Evolutionary conservation across 108 stramenopile genomes (phyloP).

Genomic region (Nitzschia putrida): DNA sequence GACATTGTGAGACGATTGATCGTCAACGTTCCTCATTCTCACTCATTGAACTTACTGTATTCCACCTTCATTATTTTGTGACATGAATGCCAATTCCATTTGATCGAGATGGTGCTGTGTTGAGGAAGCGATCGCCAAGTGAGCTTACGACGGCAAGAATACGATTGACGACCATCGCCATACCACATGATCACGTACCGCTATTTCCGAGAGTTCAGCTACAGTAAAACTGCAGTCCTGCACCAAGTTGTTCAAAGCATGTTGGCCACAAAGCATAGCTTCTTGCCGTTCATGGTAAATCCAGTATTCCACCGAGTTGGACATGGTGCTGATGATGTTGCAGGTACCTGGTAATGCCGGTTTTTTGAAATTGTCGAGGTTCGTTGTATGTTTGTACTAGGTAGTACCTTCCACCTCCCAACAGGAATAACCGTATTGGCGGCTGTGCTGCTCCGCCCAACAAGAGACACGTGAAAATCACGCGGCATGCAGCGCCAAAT

Average conservation of each 20-base stretch:
- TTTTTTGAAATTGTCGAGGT: too few species aligned
- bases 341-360: not conserved
- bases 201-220: slow-evolving; percentile 74
- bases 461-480: too few species aligned
- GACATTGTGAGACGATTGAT: not conserved
- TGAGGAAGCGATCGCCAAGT: not conserved
- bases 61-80: slow-evolving; percentile 73
- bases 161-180: too few species aligned
- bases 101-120: slow-evolving; percentile 67
- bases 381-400: too few species aligned
- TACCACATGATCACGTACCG: slow-evolving; percentile 18
- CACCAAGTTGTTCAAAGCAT: slow-evolving; percentile 89
- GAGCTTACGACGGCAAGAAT: not conserved
- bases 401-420: too few species aligned
- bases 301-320: slow-evolving; percentile 42
- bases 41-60: slow-evolving; percentile 10
- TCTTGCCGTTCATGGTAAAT: slow-evolving; percentile 92
- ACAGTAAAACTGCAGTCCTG: slow-evolving; percentile 72
- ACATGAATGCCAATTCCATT: slow-evolving; percentile 82
- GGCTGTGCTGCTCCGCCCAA: too few species aligned
- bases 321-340: not conserved
- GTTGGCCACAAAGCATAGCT: slow-evolving; percentile 88
- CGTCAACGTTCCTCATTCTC: too few species aligned
- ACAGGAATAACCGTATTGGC: too few species aligned
- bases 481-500: too few species aligned